Conservation (phyloP, 306 rosid genomes). For the Rosa chinensis region DNA sequence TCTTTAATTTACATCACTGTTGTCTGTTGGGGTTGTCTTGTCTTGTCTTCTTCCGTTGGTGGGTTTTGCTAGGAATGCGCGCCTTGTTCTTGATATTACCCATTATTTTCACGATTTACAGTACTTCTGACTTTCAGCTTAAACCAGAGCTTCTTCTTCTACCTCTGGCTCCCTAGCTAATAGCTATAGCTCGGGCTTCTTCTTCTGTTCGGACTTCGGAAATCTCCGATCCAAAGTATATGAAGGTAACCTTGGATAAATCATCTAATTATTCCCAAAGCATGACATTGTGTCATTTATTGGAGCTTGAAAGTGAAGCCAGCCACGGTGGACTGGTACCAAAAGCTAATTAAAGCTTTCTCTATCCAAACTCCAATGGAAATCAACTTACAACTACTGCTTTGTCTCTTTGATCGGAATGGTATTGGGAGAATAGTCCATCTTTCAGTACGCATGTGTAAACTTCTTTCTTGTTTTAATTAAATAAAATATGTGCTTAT, state of each 20-base stretch:
- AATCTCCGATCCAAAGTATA: background rate
- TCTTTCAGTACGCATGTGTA: no score
- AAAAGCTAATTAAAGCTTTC: background rate
- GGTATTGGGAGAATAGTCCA: no score
- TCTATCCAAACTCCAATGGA: background rate
- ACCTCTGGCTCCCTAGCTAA: background rate
- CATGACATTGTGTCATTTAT: background rate
- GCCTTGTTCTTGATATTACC: background rate
- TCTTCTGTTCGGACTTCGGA: background rate
- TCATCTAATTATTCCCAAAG: background rate
- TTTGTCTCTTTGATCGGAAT: no score
- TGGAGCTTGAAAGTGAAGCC: background rate
- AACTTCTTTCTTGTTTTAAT: no score
- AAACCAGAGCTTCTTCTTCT: background rate
- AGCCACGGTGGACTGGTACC: background rate
- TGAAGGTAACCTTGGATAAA: background rate
- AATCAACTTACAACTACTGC: no score
- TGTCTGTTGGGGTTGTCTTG: background rate
- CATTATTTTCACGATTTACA: background rate
- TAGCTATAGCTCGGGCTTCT: background rate
- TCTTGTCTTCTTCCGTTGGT: background rate
- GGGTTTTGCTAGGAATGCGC: no score
- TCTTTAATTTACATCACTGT: background rate
- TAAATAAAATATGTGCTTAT: no score
- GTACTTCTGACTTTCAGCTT: background rate